Evolutionary conservation across 2,329 filamentous ascomycete species (phyloP), one percentile per base, ranked within the genome.

Genomic region (Nemania sp.): DNA sequence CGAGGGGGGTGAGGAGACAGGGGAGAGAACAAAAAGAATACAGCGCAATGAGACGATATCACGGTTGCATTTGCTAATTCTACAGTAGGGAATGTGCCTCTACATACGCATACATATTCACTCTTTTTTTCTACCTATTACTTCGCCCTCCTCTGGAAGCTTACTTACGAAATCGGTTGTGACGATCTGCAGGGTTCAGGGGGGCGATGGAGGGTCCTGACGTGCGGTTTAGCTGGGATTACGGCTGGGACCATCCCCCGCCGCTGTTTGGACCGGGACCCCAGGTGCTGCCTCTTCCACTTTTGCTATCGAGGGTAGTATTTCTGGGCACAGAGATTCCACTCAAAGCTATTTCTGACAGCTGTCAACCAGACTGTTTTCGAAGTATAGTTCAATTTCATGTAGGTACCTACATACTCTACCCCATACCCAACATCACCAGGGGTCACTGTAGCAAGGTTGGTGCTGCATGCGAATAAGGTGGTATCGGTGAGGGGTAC

Each of bases 121-220:
- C 15, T 22, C n/a, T 47, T 49, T 49, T 45, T 41, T 22, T 35
- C 45, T 57, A 52, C 53, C 35, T 45, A 57, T 52, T 24, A 56
- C 55, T 56, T 52, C 53, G 43, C 43, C 57, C 62, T 56, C 62
- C 41, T 62, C 10, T 56, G 38, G n/a, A 54, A 6, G 7, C 7
- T 51, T 35, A 10, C 52, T 45, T 61, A 49, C 56, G 27, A 57
- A 64, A 65, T 27, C 35, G 61, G 58, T 61, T 56, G 49, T 62
- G 27, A 58, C 47, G 57, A 66, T 52, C 65, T 72, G 70, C 70
- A 72, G 67, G 70, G 63, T 60, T 70, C 65, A 72, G 70, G 70
- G 69, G 69, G 55, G 20, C 53, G 52, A 49, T 63, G 66, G 64
- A 60, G 52, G 45, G 63, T 43, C 26, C 54, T 18, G 56, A 67